Conservation (phyloP, 495 filamentous ascomycete genomes). For the Entonaema liquescens region DNA sequence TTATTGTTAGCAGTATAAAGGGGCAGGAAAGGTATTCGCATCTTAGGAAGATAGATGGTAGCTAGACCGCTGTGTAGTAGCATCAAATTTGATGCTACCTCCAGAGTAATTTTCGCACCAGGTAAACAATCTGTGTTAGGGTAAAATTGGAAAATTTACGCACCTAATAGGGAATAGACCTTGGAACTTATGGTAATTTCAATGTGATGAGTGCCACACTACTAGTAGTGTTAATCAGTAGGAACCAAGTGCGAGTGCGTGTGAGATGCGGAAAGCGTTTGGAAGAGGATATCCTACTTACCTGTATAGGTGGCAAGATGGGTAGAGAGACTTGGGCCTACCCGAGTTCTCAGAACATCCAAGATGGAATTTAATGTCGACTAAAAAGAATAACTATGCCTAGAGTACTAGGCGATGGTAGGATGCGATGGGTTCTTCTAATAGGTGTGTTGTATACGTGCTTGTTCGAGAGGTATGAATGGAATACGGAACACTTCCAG, state of each 20-base stretch:
- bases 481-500: background rate
- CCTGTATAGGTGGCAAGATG: background rate
- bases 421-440: background rate
- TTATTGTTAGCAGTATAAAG: conserved; percentile 1
- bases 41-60: background rate
- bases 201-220: background rate
- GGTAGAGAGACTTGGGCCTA: no score
- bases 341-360: no score
- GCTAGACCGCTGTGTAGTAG: background rate
- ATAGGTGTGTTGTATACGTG: background rate
- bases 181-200: background rate
- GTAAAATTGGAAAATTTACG: background rate
- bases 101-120: background rate
- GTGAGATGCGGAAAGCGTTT: no score
- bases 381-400: background rate
- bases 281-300: background rate
- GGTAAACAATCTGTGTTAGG: background rate
- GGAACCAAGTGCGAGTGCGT: background rate
- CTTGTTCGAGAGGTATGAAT: background rate
- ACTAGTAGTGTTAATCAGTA: background rate
- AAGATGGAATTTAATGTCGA: background rate
- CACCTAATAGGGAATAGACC: background rate
- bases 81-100: background rate
- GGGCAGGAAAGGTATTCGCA: background rate
- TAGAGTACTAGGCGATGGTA: background rate